Evolutionary conservation across 2,329 filamentous ascomycete species (phyloP), one percentile per base, ranked within the genome.

Genomic region (Dothistroma pini): DNA sequence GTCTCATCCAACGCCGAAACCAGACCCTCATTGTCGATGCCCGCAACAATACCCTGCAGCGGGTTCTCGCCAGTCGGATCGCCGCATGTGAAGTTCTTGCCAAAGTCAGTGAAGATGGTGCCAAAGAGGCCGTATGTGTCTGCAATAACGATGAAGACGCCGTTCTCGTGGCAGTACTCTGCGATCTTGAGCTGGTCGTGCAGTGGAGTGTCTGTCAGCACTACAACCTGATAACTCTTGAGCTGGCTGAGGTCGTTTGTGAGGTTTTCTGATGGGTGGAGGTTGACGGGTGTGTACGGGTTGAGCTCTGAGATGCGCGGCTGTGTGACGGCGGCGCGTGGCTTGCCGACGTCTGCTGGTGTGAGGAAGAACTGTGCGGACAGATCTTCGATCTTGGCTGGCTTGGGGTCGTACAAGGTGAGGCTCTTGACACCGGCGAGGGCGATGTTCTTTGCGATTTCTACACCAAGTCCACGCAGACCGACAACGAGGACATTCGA

Each of bases 381-480:
- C 35, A 99, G 86, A 74, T 99, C 95, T 70, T 91, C 84, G 69
- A 97, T 89, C 68, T 87, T 83, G 57, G 90, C 89, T 48, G 91
- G 91, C 53, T 88, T 86, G 52, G 95, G 93, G 75, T 99, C 95
- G 81, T 92, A 91, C 58, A 99, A 84, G 1, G 93, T 95, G 69
- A 99, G 81, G 73, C 93, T 97, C 84, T 99, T 99, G 79, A 99
- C 95, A 75, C 95, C 95, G 70, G 95, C 95, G 70, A 99, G 88
- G 62, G 95, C 95, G 72, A 99, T 91, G 73, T 99, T 99, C 84
- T 99, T 99, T 73, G 95, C 93, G 71, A 99, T 95, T 79, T 99
- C 95, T 59, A 97, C 93, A 80, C 95, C 95, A 47, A 99, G 85
- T 56, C 95, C 95, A 76, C 95, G 93, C 68, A 97, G 81, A 66